A percentile compares a stretch with the other conserved stretches of the same genome.
Evolutionary conservation across 257 asterid genomes (phyloP).

Genomic region (Gentiana dahurica): DNA sequence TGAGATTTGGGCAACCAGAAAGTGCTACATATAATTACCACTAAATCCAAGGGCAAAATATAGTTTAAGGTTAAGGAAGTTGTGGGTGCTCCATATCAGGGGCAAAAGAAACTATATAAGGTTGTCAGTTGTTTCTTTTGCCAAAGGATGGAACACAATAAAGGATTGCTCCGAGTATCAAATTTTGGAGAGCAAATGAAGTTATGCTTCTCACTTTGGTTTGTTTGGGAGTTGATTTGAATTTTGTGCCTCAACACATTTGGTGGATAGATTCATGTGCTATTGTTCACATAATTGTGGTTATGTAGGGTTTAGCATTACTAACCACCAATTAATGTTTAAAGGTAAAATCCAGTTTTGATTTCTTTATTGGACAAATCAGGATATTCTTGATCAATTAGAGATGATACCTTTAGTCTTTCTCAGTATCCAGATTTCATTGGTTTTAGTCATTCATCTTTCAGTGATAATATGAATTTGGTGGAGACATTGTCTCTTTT

Average conservation of each 20-base stretch:
- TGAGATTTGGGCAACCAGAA: too few relatives aligned
- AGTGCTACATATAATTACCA: too few relatives aligned
- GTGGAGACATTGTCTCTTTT: not conserved
- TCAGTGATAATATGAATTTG: not conserved
- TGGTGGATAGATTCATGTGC: not conserved
- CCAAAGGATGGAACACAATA: not conserved
- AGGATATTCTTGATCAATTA: not conserved
- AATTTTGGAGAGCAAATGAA: not conserved
- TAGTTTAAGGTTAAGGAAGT: too few relatives aligned
- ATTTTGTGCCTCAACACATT: not conserved
- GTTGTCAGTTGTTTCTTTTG: too few relatives aligned
- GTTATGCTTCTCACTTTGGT: not conserved
- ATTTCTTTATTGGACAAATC: not conserved
- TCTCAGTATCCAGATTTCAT: not conserved
- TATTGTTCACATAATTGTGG: not conserved
- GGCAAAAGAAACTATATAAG: too few relatives aligned
- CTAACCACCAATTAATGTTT: not conserved
- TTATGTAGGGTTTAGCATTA: not conserved
- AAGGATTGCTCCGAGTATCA: too few relatives aligned
- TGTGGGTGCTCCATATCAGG: too few relatives aligned
- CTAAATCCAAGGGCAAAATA: too few relatives aligned
- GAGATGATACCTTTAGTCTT: not conserved
- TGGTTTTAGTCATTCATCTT: not conserved
- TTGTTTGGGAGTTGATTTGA: conserved; percentile 1
- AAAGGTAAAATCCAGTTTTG: not conserved